Evolutionary conservation across 2,329 filamentous ascomycete genomes (phyloP).

Genomic region (Lojkania enalia): DNA sequence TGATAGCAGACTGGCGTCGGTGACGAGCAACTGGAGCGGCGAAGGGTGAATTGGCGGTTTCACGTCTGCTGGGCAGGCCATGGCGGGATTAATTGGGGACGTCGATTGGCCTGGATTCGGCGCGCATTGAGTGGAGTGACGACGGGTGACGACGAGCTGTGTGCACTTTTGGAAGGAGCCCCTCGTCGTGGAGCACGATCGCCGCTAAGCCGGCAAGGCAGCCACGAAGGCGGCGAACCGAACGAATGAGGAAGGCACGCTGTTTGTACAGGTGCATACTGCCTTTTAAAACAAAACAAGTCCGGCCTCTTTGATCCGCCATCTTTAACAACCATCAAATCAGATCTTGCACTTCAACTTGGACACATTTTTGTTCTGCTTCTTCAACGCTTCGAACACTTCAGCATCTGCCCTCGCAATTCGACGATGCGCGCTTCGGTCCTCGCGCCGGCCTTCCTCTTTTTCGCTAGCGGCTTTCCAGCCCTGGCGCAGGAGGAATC

Average conservation of each 20-base stretch:
- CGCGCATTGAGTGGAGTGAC: not conserved
- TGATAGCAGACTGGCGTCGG: constrained; percentile 13
- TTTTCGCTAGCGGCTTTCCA: constrained; percentile 29
- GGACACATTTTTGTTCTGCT: too few species aligned
- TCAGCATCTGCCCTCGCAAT: too few species aligned
- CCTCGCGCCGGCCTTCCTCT: constrained; percentile 26
- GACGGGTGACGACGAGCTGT: constrained; percentile 10
- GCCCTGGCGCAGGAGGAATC: constrained; percentile 22
- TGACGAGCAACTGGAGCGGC: constrained; percentile 37
- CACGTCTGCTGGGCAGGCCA: constrained; percentile 30
- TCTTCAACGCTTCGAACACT: too few species aligned
- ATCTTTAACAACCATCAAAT: too few species aligned
- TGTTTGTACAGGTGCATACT: not conserved
- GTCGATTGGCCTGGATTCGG: constrained; percentile 26
- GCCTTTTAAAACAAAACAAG: too few species aligned
- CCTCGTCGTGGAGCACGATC: too few species aligned
- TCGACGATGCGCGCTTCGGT: constrained; percentile 28
- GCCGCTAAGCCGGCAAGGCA: too few species aligned
- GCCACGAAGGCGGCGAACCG: too few species aligned
- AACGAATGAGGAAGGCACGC: too few species aligned
- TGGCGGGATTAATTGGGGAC: constrained; percentile 15
- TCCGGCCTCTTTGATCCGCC: too few species aligned
- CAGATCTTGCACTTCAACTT: too few species aligned
- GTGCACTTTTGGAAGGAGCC: too few species aligned
- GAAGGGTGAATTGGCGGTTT: constrained; percentile 33